These are phyloP conservation scores for Rhododendron simsii DNA, from an alignment of 148 eudicot genomes.

Conservation along the genomic window DNA sequence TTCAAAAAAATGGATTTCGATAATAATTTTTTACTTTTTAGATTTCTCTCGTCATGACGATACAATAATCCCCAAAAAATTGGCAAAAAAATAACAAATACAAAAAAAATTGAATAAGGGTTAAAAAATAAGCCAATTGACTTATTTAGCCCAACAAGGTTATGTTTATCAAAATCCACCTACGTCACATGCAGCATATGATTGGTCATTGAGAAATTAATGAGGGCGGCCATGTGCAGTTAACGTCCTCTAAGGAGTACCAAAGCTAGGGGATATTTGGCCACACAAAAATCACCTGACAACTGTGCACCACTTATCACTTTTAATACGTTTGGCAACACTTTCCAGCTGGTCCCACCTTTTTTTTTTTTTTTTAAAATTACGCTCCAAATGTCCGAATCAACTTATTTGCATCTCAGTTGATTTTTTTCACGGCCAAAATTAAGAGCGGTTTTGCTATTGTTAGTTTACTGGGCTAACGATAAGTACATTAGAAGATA, in stretches of 20 bases:
- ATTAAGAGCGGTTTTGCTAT: too few species aligned
- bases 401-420: not conserved
- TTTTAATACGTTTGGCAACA: not conserved
- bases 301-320: not conserved
- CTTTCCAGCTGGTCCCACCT: not conserved
- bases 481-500: too few species aligned
- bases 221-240: not conserved
- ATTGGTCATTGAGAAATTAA: not conserved
- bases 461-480: too few species aligned
- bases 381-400: not conserved
- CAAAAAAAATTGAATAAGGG: too few species aligned
- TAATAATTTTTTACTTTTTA: too few species aligned
- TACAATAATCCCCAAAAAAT: too few species aligned
- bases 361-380: not conserved
- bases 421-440: not conserved
- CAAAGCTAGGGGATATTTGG: not conserved
- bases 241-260: not conserved
- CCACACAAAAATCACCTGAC: conserved; percentile 8
- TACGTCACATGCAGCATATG: not conserved
- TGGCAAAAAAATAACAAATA: too few species aligned
- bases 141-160: too few species aligned
- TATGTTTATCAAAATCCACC: not conserved
- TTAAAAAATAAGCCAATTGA: too few species aligned
- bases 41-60: too few species aligned
- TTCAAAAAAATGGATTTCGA: too few species aligned